A percentile compares a stretch with the other conserved stretches of the same genome.
These are phyloP conservation scores for Isatis tinctoria DNA, from an alignment of 345 rosid species.

Conservation along the genomic window DNA sequence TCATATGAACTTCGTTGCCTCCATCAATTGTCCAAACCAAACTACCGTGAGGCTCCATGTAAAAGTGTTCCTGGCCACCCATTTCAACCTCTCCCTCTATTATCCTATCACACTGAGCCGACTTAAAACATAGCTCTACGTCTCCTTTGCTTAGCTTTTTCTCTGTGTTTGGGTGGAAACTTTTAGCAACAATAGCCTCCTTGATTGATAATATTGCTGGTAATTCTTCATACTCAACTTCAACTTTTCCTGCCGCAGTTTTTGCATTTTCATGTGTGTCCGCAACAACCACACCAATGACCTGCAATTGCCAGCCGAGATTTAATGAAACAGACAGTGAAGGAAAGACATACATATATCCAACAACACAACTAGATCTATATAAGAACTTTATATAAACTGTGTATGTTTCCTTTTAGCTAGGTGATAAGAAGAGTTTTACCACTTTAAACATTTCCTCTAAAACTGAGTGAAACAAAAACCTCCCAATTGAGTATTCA, in stretches of 20 bases:
- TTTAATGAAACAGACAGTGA: too few relatives aligned
- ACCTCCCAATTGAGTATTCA: too few relatives aligned
- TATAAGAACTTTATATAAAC: background rate
- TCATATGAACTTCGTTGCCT: conserved; percentile 90
- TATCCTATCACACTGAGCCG: conserved; percentile 69
- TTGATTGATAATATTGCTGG: conserved; percentile 76
- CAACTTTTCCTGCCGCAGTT: conserved; percentile 69
- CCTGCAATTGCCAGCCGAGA: conserved; percentile 35
- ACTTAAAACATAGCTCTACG: conserved; percentile 75
- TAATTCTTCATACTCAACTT: conserved; percentile 67
- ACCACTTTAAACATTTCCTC: too few relatives aligned
- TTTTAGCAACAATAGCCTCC: conserved; percentile 71
- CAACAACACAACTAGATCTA: background rate
- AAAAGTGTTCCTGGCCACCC: conserved; percentile 98
- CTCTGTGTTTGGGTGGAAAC: conserved; percentile 77
- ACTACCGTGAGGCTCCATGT: conserved; percentile 84
- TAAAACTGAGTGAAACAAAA: too few relatives aligned
- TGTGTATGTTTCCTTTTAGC: background rate
- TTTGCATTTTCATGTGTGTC: conserved; percentile 96
- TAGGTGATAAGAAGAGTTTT: background rate
- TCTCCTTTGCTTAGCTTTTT: conserved; percentile 68
- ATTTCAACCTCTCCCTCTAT: conserved; percentile 72
- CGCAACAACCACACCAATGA: conserved; percentile 85
- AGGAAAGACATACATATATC: background rate
- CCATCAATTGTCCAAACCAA: conserved; percentile 85